Base-by-base conservation (phyloP, 179 eudicot species). In the Sideroxylon spinosum region DNA sequence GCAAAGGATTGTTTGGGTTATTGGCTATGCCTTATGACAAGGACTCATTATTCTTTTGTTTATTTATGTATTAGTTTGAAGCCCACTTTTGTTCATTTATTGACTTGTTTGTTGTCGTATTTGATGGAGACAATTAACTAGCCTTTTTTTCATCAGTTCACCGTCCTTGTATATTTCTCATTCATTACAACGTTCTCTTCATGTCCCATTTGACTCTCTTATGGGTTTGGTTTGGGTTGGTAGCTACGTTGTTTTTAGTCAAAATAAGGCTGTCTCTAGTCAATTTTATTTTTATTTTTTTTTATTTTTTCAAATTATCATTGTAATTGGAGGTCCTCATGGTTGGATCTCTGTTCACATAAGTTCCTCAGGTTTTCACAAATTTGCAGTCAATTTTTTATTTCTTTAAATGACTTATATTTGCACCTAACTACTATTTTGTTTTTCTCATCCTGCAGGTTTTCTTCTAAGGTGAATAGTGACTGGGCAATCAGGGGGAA, bases 11-110 rank as follows among this genome's bases (percentile, higher is more conserved):
- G 17, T n/a, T 20, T 22, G 25, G 32, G 23, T 20, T 23, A 5
- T 37, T 53, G 32, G 50, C 56, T 23, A 7, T 37, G 71, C 9
- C n/a, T 71, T 71, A 12, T 52, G 75, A 52, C 52, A 71, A 71
- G 17, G 44, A 71, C 60, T 26, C 75, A 23, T 26, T 25, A 50
- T 52, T 52, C 44, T 70, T 49, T 7, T 22, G 16, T 17, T 7
- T 16, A n/a, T 22, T n/a, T 48, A 70, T 48, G 7, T 0, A 71
- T 44, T 46, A 20, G 55, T 20, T 44, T 11, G 49, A 49, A 69
- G 14, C 53, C 25, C 16, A 46, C 46, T 69, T 46, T 19, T 0
- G 7, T 59, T 52, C 16, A 14, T 8, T 52, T 52, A 14, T 7
- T 52, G 56, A 52, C 56, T 52, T 9, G 14, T 52, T 9, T 14